Base-by-base conservation (phyloP, 345 rosid species). In the Fremontodendron californicum region DNA sequence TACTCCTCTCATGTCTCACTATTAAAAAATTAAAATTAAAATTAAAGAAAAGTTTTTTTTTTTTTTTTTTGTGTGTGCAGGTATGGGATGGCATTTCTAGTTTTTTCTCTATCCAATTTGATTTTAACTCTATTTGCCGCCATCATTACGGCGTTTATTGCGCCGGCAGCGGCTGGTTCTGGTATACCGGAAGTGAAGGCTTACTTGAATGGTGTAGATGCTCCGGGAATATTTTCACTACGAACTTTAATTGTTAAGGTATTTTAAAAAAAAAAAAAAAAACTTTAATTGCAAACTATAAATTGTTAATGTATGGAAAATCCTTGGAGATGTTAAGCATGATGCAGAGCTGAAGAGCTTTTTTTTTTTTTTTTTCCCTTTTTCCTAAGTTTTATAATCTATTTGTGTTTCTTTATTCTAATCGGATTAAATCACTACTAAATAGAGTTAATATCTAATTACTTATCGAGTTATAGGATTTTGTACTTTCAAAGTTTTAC, bases 181-280 rank as follows among this genome's bases (percentile, higher is more conserved):
- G 99, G 99, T 81, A 90, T 95, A 58, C 99, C 98, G 2, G 99
- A 95, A 84, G 96, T 95, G 3, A 93, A 95, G 84, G 99, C 98
- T 71, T 95, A 93, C 85, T 76, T 95, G 79, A 95, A 95, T 49
- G 98, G 99, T 35, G 98, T 95, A 55, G 99, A 95, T 87, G 92
- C 98, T 5, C 97, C 98, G 0, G 96, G 86, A 35, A 90, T 95
- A 65, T 82, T 93, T 81, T 87, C 99, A 0, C 21, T 89, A 63
- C 81, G 88, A 57, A 93, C 97, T 79, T 84, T 93, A 84, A 16
- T 92, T 31, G 87, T 92, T 33, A 95, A 95, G 94, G 98, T 93
- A 75, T 51, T 18, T 65, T 60, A 12, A 12, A 10, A 51, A 31
- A 7, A 52, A 18, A 29, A 13, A 0, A 0, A 46, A 11, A 42